Evolutionary conservation across 176 grass and related monocot species (phyloP), one percentile per base, ranked within the genome.

Genomic region (Musa itinerans): DNA sequence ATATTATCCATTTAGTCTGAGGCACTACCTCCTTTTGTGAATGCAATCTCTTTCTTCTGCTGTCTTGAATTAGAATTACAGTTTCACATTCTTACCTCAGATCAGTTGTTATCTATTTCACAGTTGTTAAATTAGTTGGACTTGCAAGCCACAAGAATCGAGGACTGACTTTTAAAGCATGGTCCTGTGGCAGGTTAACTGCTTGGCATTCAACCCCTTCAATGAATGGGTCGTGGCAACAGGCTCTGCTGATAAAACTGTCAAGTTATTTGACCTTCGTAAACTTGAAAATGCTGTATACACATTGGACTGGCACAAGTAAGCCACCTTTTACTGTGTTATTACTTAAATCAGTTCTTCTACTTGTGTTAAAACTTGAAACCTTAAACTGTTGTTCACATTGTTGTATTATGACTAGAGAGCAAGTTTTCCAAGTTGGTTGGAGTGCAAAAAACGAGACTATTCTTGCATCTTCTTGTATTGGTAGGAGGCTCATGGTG

Each of bases 371-470:
- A 19, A 9, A 43, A 43, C 34, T 43, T 55, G 61, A 50, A 29
- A 23, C 43, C 62, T 27, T 48, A 48, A 49, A 54, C 69, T 24
- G 49, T 73, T 8, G 53, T 73, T 71, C 53, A 72, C 11, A n/a
- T 63, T 74, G 27, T 76, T 75, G 15, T 54, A n/a, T 6, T 74
- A 22, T 54, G 74, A 72, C 54, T 63, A 99, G 95, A 80, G 95
- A 99, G 84, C 86, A 94, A 53, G 91, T 99, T 69, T 99, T 94
- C 84, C 95, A 99, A 94, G 95, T 99, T 81, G 95, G 95, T 50
- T 99, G 95, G 95, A 99, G 84, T 80, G 88, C 95, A n/a, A 99
- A 83, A 78, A 99, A 94, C 75, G 95, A 99, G 77, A 99, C 91
- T 68, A 92, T 99, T 82, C 88, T 99, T 69, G 91, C 95, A 74